Base-by-base conservation (phyloP, 768 basidiomycete genomes). In the Boletus eberwhitei region DNA sequence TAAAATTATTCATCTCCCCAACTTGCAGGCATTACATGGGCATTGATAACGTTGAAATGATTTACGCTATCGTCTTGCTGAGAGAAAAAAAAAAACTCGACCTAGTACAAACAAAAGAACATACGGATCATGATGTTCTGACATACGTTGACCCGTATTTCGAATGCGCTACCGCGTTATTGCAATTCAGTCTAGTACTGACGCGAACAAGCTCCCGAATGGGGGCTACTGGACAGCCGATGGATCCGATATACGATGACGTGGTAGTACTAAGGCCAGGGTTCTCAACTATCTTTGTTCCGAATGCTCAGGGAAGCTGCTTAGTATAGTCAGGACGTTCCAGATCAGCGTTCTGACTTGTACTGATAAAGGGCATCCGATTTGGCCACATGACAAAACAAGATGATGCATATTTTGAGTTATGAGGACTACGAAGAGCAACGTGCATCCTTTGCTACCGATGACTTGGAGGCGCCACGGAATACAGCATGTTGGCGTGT, bases 351-450 rank as follows among this genome's bases (percentile, higher is more conserved):
- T 9, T 38, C 45, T 36, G 42, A 48, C 54, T 44, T 52, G 16
- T 59, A 46, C 65, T 63, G 70, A 70, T 71, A 71, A 63, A 59
- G 59, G 55, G 57, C 31, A 14, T 56, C 58, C 54, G 52, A 54
- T 48, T 16, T 54, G 58, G 68, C 70, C 68, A 70, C 60, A 71
- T 71, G 60, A 67, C 60, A 65, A 29, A 69, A 62, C 62, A 59
- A 44, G 36, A 52, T 48, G 38, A 52, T 48, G 24, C 19, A 58
- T 61, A 52, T 48, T 52, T 61, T 45, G 56, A 57, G 52, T 53
- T 55, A 52, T 41, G 53, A 55, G 46, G 52, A 43, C 45, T 53
- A 49, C 48, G 39, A 54, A 54, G 47, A 59, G 50, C 54, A 68
- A 59, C 64, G 58, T 69, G 63, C 44, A 54, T 38, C 51, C 35